Conservation (phyloP, 148 eudicot genomes). For the Suaeda aralocaspica region DNA sequence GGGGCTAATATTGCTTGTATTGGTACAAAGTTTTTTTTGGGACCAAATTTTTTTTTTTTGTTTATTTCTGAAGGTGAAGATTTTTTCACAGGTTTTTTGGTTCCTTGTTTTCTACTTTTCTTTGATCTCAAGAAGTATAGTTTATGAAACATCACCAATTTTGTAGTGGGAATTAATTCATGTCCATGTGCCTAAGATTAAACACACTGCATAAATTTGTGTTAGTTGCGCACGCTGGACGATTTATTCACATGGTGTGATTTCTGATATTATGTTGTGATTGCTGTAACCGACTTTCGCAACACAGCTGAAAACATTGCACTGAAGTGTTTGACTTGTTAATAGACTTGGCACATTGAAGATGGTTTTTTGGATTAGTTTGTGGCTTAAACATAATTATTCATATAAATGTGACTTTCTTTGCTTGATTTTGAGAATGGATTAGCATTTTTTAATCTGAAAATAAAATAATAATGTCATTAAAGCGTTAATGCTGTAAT, state of each 20-base stretch:
- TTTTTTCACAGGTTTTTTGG: neutral
- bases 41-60: constrained; percentile 6
- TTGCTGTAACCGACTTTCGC: neutral
- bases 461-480: neutral
- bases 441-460: neutral
- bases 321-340: neutral
- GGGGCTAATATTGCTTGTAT: constrained; percentile 17
- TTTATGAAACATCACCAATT: neutral
- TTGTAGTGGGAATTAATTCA: neutral
- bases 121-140: constrained; percentile 1
- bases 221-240: neutral
- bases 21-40: constrained; percentile 9
- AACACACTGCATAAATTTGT: neutral
- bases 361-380: neutral
- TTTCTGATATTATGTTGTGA: neutral
- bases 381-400: neutral
- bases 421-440: neutral
- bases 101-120: constrained; percentile 10
- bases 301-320: too few relatives aligned
- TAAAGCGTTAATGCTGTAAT: neutral
- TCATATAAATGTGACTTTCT: neutral
- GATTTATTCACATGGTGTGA: neutral
- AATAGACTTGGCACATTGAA: neutral
- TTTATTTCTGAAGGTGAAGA: neutral
- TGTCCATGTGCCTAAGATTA: neutral